Evolutionary conservation across 176 grass and related monocot genomes (phyloP).

Genomic region (Poa pratensis): DNA sequence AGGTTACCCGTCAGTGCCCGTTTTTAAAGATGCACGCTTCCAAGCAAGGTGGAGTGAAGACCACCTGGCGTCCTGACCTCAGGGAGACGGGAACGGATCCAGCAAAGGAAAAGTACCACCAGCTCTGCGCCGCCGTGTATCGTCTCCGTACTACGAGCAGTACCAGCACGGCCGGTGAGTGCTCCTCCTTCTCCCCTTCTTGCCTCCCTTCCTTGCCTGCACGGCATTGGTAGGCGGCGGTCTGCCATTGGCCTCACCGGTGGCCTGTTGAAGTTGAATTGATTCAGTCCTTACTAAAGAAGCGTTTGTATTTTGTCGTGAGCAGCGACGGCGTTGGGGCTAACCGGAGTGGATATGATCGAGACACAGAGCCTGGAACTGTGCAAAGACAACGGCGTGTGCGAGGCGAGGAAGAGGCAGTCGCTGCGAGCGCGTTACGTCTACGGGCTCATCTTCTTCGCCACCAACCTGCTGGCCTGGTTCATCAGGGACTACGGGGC

Average conservation of each 20-base stretch:
- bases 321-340: neutral
- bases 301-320: neutral
- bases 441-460: constrained; percentile 89
- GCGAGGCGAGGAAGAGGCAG: constrained; percentile 51
- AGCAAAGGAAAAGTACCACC: too few species aligned
- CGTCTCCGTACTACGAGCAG: neutral
- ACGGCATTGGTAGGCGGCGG: neutral
- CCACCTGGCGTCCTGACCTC: neutral
- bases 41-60: neutral
- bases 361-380: constrained; percentile 8
- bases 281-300: too few species aligned
- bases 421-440: constrained; percentile 72
- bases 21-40: constrained; percentile 36
- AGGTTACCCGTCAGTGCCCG: neutral
- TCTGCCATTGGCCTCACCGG: neutral
- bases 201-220: neutral
- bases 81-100: neutral
- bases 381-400: constrained; percentile 11
- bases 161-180: constrained; percentile 18
- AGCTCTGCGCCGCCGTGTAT: constrained; percentile 3
- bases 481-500: constrained; percentile 95
- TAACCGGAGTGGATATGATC: neutral
- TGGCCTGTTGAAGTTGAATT: too few species aligned
- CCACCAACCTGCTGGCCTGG: constrained; percentile 88
- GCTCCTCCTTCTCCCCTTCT: neutral